Evolutionary conservation across 345 rosid genomes (phyloP).

Genomic region (Brassica cretica): DNA sequence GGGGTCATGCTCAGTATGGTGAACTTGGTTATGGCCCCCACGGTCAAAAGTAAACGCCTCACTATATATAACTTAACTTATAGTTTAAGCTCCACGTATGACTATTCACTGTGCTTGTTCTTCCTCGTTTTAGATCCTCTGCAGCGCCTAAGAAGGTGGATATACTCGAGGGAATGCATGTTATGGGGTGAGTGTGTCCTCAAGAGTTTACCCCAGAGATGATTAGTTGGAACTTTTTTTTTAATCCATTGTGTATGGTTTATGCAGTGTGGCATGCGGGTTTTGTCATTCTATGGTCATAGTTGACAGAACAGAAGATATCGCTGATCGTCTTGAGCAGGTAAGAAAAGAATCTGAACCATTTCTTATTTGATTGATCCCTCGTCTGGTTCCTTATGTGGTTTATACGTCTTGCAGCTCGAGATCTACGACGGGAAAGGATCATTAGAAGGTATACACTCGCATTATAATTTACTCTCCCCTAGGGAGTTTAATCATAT

Average conservation of each 20-base stretch:
- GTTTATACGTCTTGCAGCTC: conserved; percentile 53
- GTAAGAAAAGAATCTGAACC: conserved; percentile 40
- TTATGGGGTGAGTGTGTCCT: conserved; percentile 61
- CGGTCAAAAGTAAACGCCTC: conserved; percentile 77
- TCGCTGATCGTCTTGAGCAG: conserved; percentile 80
- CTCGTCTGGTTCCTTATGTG: not conserved
- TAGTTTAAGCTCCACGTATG: conserved; percentile 11
- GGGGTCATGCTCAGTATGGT: conserved; percentile 96
- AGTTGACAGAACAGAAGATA: conserved; percentile 68
- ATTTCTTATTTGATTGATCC: not conserved
- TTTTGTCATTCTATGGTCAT: conserved; percentile 84
- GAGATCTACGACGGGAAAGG: conserved; percentile 83
- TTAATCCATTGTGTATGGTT: not conserved
- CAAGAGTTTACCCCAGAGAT: not conserved
- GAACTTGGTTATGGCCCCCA: conserved; percentile 96
- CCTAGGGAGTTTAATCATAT: not conserved
- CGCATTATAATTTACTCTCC: not conserved
- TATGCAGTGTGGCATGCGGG: conserved; percentile 87
- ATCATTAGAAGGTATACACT: conserved; percentile 65
- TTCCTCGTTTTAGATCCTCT: conserved; percentile 66
- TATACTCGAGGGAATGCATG: conserved; percentile 87
- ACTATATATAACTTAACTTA: not conserved
- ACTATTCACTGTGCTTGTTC: conserved; percentile 17
- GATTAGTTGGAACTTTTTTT: not conserved
- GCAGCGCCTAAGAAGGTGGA: conserved; percentile 95